Percentiles rank a stretch among this genome's conserved stretches.
phyloP scores from a whole-genome alignment of 306 rosid genomes.

The Lupinus albus region DNA sequence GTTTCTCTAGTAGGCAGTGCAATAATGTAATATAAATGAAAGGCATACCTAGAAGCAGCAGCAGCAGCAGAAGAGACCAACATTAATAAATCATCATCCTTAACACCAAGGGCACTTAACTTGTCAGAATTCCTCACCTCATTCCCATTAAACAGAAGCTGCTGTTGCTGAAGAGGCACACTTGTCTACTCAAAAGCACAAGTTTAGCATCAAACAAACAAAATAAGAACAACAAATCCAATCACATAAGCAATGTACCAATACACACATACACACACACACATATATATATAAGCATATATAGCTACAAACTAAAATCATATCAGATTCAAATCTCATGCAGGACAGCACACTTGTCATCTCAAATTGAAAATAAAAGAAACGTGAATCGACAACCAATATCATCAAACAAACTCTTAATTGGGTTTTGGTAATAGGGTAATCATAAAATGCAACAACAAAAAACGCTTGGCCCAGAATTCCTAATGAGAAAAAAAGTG shows the following conservation, averaged over 20 bases:
- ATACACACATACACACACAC: no score
- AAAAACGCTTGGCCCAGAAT: conserved; percentile 17
- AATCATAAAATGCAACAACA: conserved; percentile 8
- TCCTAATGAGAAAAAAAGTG: background rate
- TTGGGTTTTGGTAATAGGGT: conserved; percentile 8
- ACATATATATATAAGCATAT: no score
- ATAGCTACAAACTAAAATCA: conserved; percentile 5
- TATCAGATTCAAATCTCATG: conserved; percentile 35
- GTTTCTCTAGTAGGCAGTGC: background rate
- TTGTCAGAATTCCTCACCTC: conserved; percentile 75
- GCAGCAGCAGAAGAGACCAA: conserved; percentile 62
- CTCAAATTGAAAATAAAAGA: background rate
- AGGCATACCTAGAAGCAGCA: conserved; percentile 62
- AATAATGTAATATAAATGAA: conserved; percentile 15
- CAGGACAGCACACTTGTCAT: conserved; percentile 5
- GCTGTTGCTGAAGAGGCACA: conserved; percentile 84
- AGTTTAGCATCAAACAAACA: conserved; percentile 41
- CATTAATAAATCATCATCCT: conserved; percentile 89
- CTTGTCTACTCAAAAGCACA: conserved; percentile 58
- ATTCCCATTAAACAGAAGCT: conserved; percentile 78
- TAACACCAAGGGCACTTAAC: conserved; percentile 79
- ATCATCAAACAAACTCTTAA: background rate
- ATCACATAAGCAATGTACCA: conserved; percentile 31
- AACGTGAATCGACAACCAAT: conserved; percentile 22
- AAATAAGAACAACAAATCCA: conserved; percentile 38